Conservation (phyloP, 2,329 filamentous ascomycete species). For the Aspergillus neoniger region DNA sequence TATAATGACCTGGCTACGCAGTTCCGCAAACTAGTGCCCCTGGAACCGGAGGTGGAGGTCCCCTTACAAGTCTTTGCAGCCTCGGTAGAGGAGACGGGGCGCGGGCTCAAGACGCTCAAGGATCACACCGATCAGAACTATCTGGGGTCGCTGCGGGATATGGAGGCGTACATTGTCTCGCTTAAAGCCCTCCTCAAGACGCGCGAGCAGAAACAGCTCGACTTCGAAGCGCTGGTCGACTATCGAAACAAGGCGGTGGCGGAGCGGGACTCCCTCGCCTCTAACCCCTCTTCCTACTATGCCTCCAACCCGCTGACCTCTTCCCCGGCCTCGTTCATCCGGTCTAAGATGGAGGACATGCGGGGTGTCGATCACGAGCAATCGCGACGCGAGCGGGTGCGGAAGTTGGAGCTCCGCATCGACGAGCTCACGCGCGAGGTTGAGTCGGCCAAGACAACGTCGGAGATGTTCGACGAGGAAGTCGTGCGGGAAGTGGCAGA, state of each 20-base stretch:
- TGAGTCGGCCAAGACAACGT: slow-evolving; percentile 80
- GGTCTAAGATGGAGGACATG: slow-evolving; percentile 93
- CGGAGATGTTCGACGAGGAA: slow-evolving; percentile 93
- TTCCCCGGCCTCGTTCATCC: slow-evolving; percentile 82
- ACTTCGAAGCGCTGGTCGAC: slow-evolving; percentile 93
- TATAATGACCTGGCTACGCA: slow-evolving; percentile 88
- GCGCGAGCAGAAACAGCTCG: slow-evolving; percentile 95
- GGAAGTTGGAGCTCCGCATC: slow-evolving; percentile 89
- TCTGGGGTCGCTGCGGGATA: slow-evolving; percentile 85
- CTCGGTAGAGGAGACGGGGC: slow-evolving; percentile 79
- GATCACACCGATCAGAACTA: slow-evolving; percentile 96
- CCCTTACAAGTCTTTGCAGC: slow-evolving; percentile 83
- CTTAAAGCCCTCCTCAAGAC: slow-evolving; percentile 87
- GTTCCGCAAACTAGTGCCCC: slow-evolving; percentile 86
- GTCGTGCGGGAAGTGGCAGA: slow-evolving; percentile 89
- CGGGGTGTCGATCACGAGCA: slow-evolving; percentile 96
- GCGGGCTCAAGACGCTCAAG: slow-evolving; percentile 76
- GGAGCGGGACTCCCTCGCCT: slow-evolving; percentile 78
- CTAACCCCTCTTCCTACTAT: slow-evolving; percentile 62
- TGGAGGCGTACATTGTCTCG: slow-evolving; percentile 90
- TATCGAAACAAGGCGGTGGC: slow-evolving; percentile 88
- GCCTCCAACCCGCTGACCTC: slow-evolving; percentile 54
- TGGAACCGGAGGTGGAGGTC: slow-evolving; percentile 83
- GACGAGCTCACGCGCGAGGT: slow-evolving; percentile 88
- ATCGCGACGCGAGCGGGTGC: slow-evolving; percentile 77